Conservation (phyloP, 2,329 filamentous ascomycete species). For the Penicillium sp. region DNA sequence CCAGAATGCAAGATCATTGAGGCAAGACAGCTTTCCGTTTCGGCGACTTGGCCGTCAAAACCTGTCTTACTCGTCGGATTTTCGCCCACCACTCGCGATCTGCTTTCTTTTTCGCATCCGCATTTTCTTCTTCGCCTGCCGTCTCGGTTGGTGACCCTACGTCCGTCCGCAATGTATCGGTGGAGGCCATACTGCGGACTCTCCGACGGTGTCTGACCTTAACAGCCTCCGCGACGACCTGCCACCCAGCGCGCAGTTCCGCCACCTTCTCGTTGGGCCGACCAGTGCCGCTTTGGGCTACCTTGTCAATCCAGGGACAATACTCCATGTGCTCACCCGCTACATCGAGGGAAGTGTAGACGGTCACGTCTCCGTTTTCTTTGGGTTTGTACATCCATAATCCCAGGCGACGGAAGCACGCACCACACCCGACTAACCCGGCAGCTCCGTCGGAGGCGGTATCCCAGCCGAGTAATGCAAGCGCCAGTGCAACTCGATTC, state of each 20-base stretch:
- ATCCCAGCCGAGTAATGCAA: slow-evolving; percentile 75
- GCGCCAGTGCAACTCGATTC: slow-evolving; percentile 62
- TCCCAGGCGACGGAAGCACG: slow-evolving; percentile 83
- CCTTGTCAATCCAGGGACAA: slow-evolving; percentile 72
- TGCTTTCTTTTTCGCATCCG: slow-evolving; percentile 53
- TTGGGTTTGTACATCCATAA: slow-evolving; percentile 91
- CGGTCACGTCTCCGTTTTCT: slow-evolving; percentile 48
- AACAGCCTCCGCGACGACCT: slow-evolving; percentile 43
- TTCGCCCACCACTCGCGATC: slow-evolving; percentile 73
- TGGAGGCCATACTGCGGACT: slow-evolving; percentile 26
- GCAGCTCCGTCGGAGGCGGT: slow-evolving; percentile 44
- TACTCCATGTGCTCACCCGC: slow-evolving; percentile 75
- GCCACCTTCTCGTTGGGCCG: slow-evolving; percentile 31
- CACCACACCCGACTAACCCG: slow-evolving; percentile 74
- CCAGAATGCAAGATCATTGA: slow-evolving; percentile 1
- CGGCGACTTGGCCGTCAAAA: slow-evolving; percentile 64
- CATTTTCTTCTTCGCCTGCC: slow-evolving; percentile 37
- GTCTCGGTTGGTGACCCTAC: slow-evolving; percentile 21
- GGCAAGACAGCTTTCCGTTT: slow-evolving; percentile 44
- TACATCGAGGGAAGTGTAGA: slow-evolving; percentile 59
- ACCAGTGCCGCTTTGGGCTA: slow-evolving; percentile 55
- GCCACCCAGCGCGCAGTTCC: slow-evolving; percentile 45
- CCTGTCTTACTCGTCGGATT: slow-evolving; percentile 66
- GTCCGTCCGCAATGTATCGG: slow-evolving; percentile 29
- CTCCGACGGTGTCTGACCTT: slow-evolving; percentile 39